phyloP scores from a whole-genome alignment of 2,329 filamentous ascomycete species.

The Amylocarpus encephaloides region DNA sequence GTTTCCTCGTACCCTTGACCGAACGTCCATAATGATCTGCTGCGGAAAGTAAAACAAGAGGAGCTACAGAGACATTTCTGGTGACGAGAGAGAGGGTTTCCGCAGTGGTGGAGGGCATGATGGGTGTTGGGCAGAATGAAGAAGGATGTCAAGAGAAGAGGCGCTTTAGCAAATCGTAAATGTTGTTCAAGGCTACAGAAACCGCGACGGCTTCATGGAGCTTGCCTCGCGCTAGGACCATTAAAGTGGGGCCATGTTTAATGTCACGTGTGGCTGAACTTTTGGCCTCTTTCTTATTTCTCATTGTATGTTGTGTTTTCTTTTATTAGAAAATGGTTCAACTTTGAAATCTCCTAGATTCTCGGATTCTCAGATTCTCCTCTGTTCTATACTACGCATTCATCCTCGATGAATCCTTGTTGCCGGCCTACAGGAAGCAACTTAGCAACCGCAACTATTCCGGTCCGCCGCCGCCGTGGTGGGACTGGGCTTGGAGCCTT shows the following conservation, averaged over 20 bases:
- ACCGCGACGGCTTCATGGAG: constrained; percentile 19
- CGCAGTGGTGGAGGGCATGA: constrained; percentile 93
- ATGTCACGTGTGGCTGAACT: not conserved
- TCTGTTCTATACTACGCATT: too few species aligned
- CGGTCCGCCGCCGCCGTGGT: constrained; percentile 1
- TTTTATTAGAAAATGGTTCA: too few species aligned
- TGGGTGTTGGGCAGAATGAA: constrained; percentile 30
- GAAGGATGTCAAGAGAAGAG: constrained; percentile 6
- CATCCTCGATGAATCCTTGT: too few species aligned
- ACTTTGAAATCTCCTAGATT: too few species aligned
- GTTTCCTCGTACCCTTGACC: constrained; percentile 76
- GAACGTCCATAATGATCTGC: constrained; percentile 98
- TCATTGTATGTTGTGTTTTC: too few species aligned
- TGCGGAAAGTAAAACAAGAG: constrained; percentile 92
- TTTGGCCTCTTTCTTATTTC: not conserved
- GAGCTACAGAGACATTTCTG: constrained; percentile 92
- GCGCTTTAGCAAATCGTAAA: not conserved
- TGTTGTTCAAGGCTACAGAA: constrained; percentile 15
- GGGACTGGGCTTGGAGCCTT: not conserved
- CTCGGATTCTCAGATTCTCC: too few species aligned
- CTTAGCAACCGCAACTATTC: not conserved
- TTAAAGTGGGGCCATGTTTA: not conserved
- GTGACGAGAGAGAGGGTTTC: constrained; percentile 93
- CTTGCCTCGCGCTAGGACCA: not conserved
- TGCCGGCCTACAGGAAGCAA: constrained; percentile 7